Percentiles rank a stretch among this genome's conserved stretches.
Evolutionary conservation across 164 flowering plant genomes (phyloP).

Genomic region (Umbellularia californica): DNA sequence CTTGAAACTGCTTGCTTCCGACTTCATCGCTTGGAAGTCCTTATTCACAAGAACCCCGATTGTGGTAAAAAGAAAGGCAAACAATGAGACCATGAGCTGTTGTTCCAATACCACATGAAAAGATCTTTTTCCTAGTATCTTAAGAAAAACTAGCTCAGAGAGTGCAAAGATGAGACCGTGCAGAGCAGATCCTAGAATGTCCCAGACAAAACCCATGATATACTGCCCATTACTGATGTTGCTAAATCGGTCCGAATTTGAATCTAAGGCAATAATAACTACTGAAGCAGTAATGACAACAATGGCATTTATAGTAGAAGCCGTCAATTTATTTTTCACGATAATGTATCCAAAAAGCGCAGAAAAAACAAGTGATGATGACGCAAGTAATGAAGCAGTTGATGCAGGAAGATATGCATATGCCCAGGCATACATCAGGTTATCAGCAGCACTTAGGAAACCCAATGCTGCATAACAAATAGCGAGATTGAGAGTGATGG

Average conservation of each 20-base stretch:
- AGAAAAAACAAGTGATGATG: slow-evolving; percentile 76
- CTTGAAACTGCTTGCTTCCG: slow-evolving; percentile 58
- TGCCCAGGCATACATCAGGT: slow-evolving; percentile 86
- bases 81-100: slow-evolving; percentile 79
- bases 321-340: slow-evolving; percentile 62
- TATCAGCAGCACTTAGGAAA: slow-evolving; percentile 82
- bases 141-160: slow-evolving; percentile 73
- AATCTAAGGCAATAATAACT: slow-evolving; percentile 78
- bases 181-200: slow-evolving; percentile 77
- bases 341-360: slow-evolving; percentile 65
- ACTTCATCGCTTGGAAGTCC: slow-evolving; percentile 58
- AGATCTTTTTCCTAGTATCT: slow-evolving; percentile 62
- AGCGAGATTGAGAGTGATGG: slow-evolving; percentile 45
- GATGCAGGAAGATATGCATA: slow-evolving; percentile 93
- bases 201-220: slow-evolving; percentile 68
- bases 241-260: slow-evolving; percentile 65
- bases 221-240: slow-evolving; percentile 50
- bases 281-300: slow-evolving; percentile 75
- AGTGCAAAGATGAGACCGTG: slow-evolving; percentile 95
- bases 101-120: slow-evolving; percentile 95
- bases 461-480: slow-evolving; percentile 63
- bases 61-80: slow-evolving; percentile 70
- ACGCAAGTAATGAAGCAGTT: slow-evolving; percentile 79
- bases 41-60: slow-evolving; percentile 53
- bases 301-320: slow-evolving; percentile 55